phyloP scores from a whole-genome alignment of 2,329 filamentous ascomycete genomes.

The Cladophialophora psammophila region DNA sequence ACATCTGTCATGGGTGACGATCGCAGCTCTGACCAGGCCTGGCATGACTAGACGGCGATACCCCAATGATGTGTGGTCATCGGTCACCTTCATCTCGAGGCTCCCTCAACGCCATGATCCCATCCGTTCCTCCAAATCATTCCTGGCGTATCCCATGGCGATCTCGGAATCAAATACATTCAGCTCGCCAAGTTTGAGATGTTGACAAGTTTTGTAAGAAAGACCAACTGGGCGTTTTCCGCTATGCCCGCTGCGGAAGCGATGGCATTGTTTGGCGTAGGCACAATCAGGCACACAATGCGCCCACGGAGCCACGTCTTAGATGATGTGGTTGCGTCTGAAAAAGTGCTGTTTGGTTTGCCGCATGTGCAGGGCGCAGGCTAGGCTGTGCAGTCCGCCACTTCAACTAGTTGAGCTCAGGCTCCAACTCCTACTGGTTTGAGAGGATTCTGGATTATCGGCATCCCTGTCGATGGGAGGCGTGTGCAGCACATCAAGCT shows the following conservation, averaged over 20 bases:
- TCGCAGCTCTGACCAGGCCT: too few relatives aligned
- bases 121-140: too few relatives aligned
- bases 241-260: not conserved
- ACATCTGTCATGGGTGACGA: too few relatives aligned
- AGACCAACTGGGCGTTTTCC: not conserved
- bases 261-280: not conserved
- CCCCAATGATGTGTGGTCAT: too few relatives aligned
- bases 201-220: too few relatives aligned
- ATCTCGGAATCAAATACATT: too few relatives aligned
- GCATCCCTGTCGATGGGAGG: not conserved
- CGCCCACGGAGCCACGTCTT: not conserved
- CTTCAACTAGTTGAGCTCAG: not conserved
- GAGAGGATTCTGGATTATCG: not conserved
- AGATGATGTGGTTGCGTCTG: not conserved
- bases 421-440: not conserved
- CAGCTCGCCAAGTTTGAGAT: too few relatives aligned
- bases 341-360: not conserved
- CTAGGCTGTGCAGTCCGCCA: not conserved
- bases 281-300: not conserved
- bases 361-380: not conserved
- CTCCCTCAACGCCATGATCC: too few relatives aligned
- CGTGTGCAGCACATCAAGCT: not conserved
- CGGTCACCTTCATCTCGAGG: too few relatives aligned
- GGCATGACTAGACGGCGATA: too few relatives aligned
- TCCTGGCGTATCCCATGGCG: too few relatives aligned